phyloP scores from a whole-genome alignment of 1,284 basidiomycete genomes.

The Rhizoctonia solani region DNA sequence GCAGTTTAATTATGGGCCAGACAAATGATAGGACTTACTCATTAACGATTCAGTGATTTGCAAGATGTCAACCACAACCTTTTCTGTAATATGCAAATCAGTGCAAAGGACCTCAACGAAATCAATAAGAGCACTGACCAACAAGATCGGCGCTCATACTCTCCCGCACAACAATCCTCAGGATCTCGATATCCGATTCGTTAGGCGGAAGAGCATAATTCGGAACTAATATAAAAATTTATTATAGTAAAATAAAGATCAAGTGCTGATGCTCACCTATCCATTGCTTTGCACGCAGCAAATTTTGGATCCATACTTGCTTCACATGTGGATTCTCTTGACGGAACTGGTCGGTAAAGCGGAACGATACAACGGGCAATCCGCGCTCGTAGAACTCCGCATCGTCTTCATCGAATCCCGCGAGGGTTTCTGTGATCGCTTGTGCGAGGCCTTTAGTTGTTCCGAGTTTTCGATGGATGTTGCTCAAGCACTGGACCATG shows the following conservation, averaged over 20 bases:
- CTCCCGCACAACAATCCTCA: slow-evolving; percentile 82
- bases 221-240: slow-evolving; percentile 69
- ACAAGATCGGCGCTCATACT: slow-evolving; percentile 68
- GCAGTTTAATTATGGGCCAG: neutral
- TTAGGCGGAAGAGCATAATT: slow-evolving; percentile 82
- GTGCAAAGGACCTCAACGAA: neutral
- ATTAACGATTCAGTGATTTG: slow-evolving; percentile 37
- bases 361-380: slow-evolving; percentile 90
- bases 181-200: slow-evolving; percentile 71
- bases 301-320: slow-evolving; percentile 88
- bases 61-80: slow-evolving; percentile 36
- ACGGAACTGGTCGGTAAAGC: slow-evolving; percentile 79
- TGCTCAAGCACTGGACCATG: slow-evolving; percentile 53
- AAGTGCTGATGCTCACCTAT: slow-evolving; percentile 43
- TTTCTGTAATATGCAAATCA: neutral
- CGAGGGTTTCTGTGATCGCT: slow-evolving; percentile 46
- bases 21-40: slow-evolving; percentile 35
- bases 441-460: slow-evolving; percentile 40
- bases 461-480: slow-evolving; percentile 60
- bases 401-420: slow-evolving; percentile 54
- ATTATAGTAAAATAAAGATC: neutral
- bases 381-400: slow-evolving; percentile 70
- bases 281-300: slow-evolving; percentile 79
- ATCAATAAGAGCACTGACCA: slow-evolving; percentile 51
- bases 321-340: slow-evolving; percentile 71